Evolutionary conservation across 495 filamentous ascomycete species (phyloP), one percentile per base, ranked within the genome.

Genomic region (Penicillium salamii): DNA sequence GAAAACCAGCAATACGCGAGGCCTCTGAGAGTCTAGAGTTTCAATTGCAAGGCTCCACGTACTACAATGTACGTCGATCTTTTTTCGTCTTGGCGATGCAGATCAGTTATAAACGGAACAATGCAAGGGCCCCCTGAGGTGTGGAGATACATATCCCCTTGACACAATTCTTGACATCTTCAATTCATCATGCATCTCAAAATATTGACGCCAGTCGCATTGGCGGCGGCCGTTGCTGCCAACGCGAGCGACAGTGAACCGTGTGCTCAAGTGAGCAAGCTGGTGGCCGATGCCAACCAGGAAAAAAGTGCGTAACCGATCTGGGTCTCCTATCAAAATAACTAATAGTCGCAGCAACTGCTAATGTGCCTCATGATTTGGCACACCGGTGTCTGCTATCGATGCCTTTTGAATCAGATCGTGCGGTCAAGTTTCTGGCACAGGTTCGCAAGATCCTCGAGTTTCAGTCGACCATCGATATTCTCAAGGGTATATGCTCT

Each of bases 381-480:
- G 79, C 70, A 3, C 74, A 74, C 54, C 58, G 71, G 28, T 85
- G 81, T 53, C 65, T 85, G n/a, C 66, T 58, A 20, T 78, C 69
- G 17, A 76, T 83, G 38, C 81, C 81, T 0, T 82, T 85, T 55
- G 74, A 79, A 49, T 35, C 69, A 3, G 74, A 70, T 21, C 72
- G 77, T 14, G 80, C 76, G 5, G 59, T 65, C 11, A 58, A 68
- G 7, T 82, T 84, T 52, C 24, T 84, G 14, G 55, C 63, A 18
- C 81, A 84, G 55, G 78, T 74, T 42, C 77, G 75, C 47, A 74
- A 81, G 34, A 77, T 74, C 3, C 53, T 84, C 1, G 71, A 83
- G 55, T 83, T 82, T 40, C 81, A 84, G 49, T 77, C 68, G 23
- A 83, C 79, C 0, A 40, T 81, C 14, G 68, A 71, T 15, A 78